Base-by-base conservation (phyloP, 345 rosid species). In the Salix udensis region DNA sequence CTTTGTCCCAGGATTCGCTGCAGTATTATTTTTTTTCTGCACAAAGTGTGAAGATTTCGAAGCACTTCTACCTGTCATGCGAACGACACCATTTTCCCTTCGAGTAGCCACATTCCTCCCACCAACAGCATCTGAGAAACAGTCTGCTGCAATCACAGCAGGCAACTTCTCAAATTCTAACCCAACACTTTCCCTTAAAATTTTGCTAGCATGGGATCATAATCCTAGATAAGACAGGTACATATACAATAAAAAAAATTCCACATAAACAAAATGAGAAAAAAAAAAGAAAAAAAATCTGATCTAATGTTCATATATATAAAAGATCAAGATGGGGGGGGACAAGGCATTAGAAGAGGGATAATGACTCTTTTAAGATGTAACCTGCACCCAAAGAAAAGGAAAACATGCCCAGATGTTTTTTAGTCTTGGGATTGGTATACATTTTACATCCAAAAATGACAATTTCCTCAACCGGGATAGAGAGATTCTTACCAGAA, bases 41-140 rank as follows among this genome's bases (percentile, higher is more conserved):
- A 72, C 67, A 70, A 77, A 65, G 68, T 78, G 78, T 5, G 73
- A 61, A 21, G 87, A 58, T 19, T 71, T 64, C 74, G 80, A 79
- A 37, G 84, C 70, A 67, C 85, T 86, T 80, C 89, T 82, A 58
- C 83, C 86, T 48, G 68, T 37, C n/a, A 67, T 77, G 78, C 75
- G 82, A 79, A 69, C 78, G 73, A 64, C 73, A 75, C 90, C 92
- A 84, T 80, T 92, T 53, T 86, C 2, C 2, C 92, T 87, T 72
- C 82, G 85, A 58, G 82, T 14, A 79, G 84, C 75, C 19, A 82
- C 79, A 85, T 65, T 81, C 85, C 90, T 86, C 71, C 86, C 88
- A 73, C 87, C 85, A 67, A 86, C 82, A 73, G 84, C 80, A 87
- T 80, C 88, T 82, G 21, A 80, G 5, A 42, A 66, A 46, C n/a